phyloP scores from a whole-genome alignment of 768 basidiomycete genomes.

The Dacryopinax primogenitus region DNA sequence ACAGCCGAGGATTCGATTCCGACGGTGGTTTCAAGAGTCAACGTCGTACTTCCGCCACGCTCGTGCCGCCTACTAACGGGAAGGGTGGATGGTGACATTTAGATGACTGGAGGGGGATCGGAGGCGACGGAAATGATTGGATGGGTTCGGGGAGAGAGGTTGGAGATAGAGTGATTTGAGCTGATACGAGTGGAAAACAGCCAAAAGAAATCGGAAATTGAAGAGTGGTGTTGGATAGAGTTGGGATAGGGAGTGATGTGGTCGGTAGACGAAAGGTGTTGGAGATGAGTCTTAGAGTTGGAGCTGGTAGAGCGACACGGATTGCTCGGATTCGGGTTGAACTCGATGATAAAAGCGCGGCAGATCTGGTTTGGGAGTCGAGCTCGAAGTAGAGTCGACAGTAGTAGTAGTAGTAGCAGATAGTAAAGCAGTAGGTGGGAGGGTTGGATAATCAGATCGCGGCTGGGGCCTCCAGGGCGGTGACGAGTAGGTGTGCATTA shows the following conservation, averaged over 20 bases:
- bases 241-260: not conserved
- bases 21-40: not conserved
- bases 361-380: not conserved
- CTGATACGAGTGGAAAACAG: too few species aligned
- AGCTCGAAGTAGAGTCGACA: not conserved
- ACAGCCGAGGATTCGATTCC: not conserved
- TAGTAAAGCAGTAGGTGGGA: not conserved
- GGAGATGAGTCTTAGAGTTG: not conserved
- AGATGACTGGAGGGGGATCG: not conserved
- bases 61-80: not conserved
- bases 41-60: conserved; percentile 3
- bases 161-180: not conserved
- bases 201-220: too few species aligned
- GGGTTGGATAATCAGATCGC: not conserved
- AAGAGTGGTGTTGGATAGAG: not conserved
- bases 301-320: not conserved
- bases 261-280: not conserved
- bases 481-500: not conserved
- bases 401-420: not conserved
- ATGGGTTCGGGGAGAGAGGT: not conserved
- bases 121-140: not conserved
- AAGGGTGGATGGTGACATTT: not conserved
- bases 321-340: not conserved
- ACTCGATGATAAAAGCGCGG: not conserved
- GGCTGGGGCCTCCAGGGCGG: not conserved